These are phyloP conservation scores for Colletotrichum australisinense DNA, from an alignment of 2,329 filamentous ascomycete species.

Conservation along the genomic window DNA sequence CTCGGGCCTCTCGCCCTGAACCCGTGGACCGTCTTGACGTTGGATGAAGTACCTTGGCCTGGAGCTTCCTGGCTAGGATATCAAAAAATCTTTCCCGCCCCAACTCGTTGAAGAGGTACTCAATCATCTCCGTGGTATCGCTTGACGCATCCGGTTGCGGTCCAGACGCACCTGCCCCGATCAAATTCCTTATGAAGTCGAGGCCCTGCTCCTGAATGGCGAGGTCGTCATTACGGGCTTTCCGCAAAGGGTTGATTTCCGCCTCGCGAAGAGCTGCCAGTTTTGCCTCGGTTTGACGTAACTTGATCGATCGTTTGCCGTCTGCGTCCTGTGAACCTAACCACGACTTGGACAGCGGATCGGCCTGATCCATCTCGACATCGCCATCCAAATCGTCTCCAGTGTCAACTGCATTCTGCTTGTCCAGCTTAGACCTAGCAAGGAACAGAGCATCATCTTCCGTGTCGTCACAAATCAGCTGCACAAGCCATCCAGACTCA, in stretches of 20 bases:
- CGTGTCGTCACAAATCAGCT: slow-evolving; percentile 75
- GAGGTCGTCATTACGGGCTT: slow-evolving; percentile 80
- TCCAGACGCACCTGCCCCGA: slow-evolving; percentile 69
- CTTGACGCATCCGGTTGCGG: slow-evolving; percentile 59
- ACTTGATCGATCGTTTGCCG: slow-evolving; percentile 48
- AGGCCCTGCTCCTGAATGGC: slow-evolving; percentile 92
- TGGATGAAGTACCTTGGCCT: slow-evolving; percentile 67
- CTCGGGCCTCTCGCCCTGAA: slow-evolving; percentile 53
- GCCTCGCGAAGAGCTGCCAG: slow-evolving; percentile 68
- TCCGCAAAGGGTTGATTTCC: slow-evolving; percentile 75
- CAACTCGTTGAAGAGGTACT: slow-evolving; percentile 81
- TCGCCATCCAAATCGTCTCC: slow-evolving; percentile 66
- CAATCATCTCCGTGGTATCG: slow-evolving; percentile 80
- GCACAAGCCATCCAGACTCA: slow-evolving; percentile 82
- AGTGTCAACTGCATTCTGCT: slow-evolving; percentile 36
- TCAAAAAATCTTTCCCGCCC: slow-evolving; percentile 84
- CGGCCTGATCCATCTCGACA: slow-evolving; percentile 64
- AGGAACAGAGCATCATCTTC: slow-evolving; percentile 63
- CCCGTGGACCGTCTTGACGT: slow-evolving; percentile 56
- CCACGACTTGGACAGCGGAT: slow-evolving; percentile 50
- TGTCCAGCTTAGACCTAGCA: slow-evolving; percentile 47
- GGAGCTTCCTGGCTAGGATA: slow-evolving; percentile 82
- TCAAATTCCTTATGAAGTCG: slow-evolving; percentile 89
- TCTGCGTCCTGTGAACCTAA: slow-evolving; percentile 35
- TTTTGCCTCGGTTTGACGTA: slow-evolving; percentile 62